Evolutionary conservation across 73 alveolate genomes (phyloP), one percentile per base, ranked within the genome.

Genomic region (Durusdinium trenchii): DNA sequence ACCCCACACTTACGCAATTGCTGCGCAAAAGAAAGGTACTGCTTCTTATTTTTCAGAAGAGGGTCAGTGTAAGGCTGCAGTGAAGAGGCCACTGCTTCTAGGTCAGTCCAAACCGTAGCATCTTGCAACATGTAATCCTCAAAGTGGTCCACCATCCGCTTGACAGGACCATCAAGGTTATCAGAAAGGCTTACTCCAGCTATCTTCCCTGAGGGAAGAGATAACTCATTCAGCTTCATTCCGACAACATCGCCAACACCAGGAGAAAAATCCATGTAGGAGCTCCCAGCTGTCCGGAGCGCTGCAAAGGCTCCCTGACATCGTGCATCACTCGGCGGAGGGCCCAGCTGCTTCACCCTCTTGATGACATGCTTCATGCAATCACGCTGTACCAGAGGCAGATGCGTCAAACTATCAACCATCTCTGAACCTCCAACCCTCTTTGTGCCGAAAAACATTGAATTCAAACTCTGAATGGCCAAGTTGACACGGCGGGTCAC

Each of bases 71-170:
- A 64, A 6, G 79, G 23, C 12, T 28, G n/a, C 42, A 64, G 79
- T 28, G 9, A 6, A 28, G 9, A 9, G 42, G 38, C 38, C n/a
- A 6, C 45, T 18, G 9, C 79, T 9, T 28, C 42, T 32, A 64
- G 28, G 23, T 9, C 79, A 2, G 75, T 64, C 95, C 95, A 86
- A 5, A 4, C 23, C 20, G 43, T 47, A 26, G 83, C 83, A 28
- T 54, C 81, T 5, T n/a, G 62, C 95, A 86, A 36, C 95, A 86
- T 86, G 67, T 42, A 28, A 9, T 86, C 84, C 64, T 86, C 95
- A 43, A 61, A 61, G 42, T 86, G 52, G 3, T 23, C 3, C 6
- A 86, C 62, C 2, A 61, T 28, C 32, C 61, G 35, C 20, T n/a
- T 32, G 16, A 51, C 23, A 7, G 62, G 75, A 62, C 45, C 84